A percentile compares a stretch with the other conserved stretches of the same genome.
Conservation (phyloP, 2,329 filamentous ascomycete genomes). For the Talaromyces amestolkiae region DNA sequence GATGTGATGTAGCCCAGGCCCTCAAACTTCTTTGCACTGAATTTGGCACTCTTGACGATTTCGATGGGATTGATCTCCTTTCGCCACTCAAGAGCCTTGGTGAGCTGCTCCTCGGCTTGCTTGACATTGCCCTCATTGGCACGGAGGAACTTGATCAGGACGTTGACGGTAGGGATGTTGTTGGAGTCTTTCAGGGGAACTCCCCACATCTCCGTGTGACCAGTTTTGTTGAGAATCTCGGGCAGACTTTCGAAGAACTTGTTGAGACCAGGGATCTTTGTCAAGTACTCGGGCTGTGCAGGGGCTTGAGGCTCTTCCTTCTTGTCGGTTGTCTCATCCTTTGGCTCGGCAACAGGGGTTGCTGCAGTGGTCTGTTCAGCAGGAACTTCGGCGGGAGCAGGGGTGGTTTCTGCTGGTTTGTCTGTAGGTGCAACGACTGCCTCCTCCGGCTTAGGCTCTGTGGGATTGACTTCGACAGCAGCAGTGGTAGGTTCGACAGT, state of each 20-base stretch:
- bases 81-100: conserved; percentile 77
- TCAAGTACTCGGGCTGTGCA: conserved; percentile 36
- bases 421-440: neutral
- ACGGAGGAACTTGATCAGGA: conserved; percentile 90
- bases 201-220: conserved; percentile 82
- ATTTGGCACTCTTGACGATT: conserved; percentile 61
- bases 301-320: conserved; percentile 20
- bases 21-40: conserved; percentile 67
- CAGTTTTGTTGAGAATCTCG: conserved; percentile 56
- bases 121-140: conserved; percentile 76
- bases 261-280: conserved; percentile 46
- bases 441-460: conserved; percentile 4
- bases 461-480: conserved; percentile 4
- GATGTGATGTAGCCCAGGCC: conserved; percentile 77
- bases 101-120: conserved; percentile 74
- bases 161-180: conserved; percentile 73
- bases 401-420: conserved; percentile 7
- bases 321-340: conserved; percentile 19
- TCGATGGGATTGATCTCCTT: conserved; percentile 70
- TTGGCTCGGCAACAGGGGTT: conserved; percentile 7
- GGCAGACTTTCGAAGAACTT: conserved; percentile 60
- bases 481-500: conserved; percentile 13
- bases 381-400: conserved; percentile 6
- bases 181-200: conserved; percentile 58
- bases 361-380: conserved; percentile 19